Evolutionary conservation across 139 green algal genomes (phyloP).

Genomic region (Coccomyxa sp.): DNA sequence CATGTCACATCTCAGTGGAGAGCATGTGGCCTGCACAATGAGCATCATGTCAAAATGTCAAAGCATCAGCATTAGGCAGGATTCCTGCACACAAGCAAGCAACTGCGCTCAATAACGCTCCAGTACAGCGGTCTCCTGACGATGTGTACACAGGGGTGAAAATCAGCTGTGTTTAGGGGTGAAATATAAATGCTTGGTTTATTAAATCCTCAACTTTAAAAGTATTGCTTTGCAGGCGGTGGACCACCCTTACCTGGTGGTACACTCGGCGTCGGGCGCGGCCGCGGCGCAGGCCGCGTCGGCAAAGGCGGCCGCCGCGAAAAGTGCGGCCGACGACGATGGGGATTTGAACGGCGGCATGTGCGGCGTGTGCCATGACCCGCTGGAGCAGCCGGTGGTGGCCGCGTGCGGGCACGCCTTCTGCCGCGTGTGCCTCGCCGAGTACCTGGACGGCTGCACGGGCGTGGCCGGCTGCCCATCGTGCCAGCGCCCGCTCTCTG

Average conservation of each 20-base stretch:
- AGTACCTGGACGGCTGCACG: conserved; percentile 53
- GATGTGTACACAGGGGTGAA: neutral
- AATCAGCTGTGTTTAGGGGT: too few species aligned
- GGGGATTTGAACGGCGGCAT: conserved; percentile 10
- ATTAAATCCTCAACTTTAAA: too few species aligned
- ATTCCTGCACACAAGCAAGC: too few species aligned
- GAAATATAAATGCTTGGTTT: too few species aligned
- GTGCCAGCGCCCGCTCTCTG: conserved; percentile 66
- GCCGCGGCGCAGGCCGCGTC: neutral
- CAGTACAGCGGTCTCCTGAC: neutral
- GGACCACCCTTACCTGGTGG: conserved; percentile 86
- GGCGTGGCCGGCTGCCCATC: conserved; percentile 56
- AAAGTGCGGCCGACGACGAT: neutral
- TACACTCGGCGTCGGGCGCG: conserved; percentile 53
- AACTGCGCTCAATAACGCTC: neutral
- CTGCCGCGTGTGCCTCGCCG: conserved; percentile 63
- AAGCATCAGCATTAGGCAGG: too few species aligned
- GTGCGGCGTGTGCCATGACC: conserved; percentile 77
- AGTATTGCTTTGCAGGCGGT: conserved; percentile 53
- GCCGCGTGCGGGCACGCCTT: conserved; percentile 73
- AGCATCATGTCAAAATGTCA: too few species aligned
- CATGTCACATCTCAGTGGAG: too few species aligned
- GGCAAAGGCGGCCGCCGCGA: neutral
- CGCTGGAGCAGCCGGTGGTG: conserved; percentile 56
- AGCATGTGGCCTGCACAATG: too few species aligned